Evolutionary conservation across 1,139 yeast species (phyloP), one percentile per base, ranked within the genome.

Genomic region (Candida labiduridarum): DNA sequence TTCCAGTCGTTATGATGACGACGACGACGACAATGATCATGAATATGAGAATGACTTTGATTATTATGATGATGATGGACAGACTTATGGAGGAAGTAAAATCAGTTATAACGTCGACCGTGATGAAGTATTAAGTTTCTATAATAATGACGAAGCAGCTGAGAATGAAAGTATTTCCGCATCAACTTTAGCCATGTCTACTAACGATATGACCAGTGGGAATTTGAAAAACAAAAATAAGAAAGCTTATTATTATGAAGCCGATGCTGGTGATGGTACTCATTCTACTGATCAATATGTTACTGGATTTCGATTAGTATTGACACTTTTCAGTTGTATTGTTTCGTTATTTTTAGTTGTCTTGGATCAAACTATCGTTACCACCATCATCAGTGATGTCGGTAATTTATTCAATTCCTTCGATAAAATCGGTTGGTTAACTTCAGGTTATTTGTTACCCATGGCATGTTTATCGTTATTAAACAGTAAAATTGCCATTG

Each of bases 311-410:
- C 68, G 68, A 44, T 63, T 83, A 29, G 42, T 53, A 0, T 48
- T 77, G 4, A 77, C 83, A 14, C 60, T 81, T n/a, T 41, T 69
- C 4, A 71, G 87, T 12, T 69, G 82, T 44, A 68, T 77, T 30
- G 60, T 76, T 36, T 68, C 80, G 15, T 59, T 83, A 53, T 84
- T 85, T 57, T 65, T 85, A 34, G 79, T 80, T n/a, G 89, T 89
- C 0, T 65, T 85, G 40, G 91, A 85, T 61, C 86, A 83, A 58
- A 85, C 89, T 9, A 84, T 86, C 52, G 80, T 83, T 2, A 68
- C 81, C 1, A 82, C 89, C 3, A 69, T 84, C 7, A 66, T 85
- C 47, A 74, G 83, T 8, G 71, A 71, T 2, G 83, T 85, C 9
- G 83, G 85, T 3, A 65, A 69, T 42, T 68, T 82, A 55, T 84